These are phyloP conservation scores for Mrakia gelida DNA, from an alignment of 768 basidiomycete species.

Conservation along the genomic window DNA sequence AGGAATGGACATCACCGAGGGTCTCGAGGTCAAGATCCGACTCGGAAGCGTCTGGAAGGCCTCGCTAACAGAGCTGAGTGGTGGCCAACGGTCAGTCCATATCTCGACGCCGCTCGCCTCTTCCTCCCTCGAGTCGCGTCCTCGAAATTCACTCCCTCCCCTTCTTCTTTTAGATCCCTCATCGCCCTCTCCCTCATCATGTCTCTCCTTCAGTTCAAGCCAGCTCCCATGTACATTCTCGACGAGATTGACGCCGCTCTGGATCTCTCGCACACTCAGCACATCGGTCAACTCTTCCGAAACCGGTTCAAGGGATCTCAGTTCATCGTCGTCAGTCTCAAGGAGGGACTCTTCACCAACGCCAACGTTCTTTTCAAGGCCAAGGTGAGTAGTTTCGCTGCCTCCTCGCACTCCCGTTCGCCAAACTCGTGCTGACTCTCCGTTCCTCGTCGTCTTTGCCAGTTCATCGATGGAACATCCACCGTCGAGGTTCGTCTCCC, in stretches of 20 bases:
- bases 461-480: slow-evolving; percentile 26
- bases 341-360: slow-evolving; percentile 95
- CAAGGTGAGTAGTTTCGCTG: slow-evolving; percentile 3
- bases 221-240: slow-evolving; percentile 97
- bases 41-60: slow-evolving; percentile 97
- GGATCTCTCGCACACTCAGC: slow-evolving; percentile 84
- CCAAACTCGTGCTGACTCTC: not conserved
- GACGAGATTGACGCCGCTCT: slow-evolving; percentile 98
- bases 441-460: not conserved
- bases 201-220: slow-evolving; percentile 98
- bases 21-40: slow-evolving; percentile 93
- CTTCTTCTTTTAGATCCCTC: slow-evolving; percentile 61
- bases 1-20: slow-evolving; percentile 85
- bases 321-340: slow-evolving; percentile 94
- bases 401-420: too few species aligned
- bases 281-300: slow-evolving; percentile 96
- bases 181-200: slow-evolving; percentile 97
- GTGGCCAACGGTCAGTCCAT: slow-evolving; percentile 77
- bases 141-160: not conserved
- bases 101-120: not conserved
- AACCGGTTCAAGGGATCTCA: slow-evolving; percentile 96
- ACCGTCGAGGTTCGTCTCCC: slow-evolving; percentile 16
- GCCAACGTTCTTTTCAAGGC: slow-evolving; percentile 64
- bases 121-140: too few species aligned
- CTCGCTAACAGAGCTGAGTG: slow-evolving; percentile 91